Percentiles rank a stretch among this genome's conserved stretches.
Evolutionary conservation across 2,329 filamentous ascomycete species (phyloP).

Genomic region (Trichoderma endophyticum): DNA sequence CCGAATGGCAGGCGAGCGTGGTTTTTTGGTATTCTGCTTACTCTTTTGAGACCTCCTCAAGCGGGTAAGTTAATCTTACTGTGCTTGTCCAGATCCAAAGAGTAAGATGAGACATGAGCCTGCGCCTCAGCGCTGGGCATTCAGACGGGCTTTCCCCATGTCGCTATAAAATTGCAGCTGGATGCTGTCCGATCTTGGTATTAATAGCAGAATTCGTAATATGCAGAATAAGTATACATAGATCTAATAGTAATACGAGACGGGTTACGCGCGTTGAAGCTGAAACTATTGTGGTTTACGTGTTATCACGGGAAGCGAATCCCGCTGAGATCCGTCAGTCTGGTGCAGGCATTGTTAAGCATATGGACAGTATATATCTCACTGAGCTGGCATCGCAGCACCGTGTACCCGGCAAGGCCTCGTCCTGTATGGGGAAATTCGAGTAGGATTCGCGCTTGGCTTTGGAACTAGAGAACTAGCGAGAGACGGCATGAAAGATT

Average conservation of each 20-base stretch:
- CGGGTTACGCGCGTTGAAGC: neutral
- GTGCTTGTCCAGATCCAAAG: neutral
- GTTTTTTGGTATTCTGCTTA: neutral
- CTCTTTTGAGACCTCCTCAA: neutral
- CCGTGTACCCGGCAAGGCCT: neutral
- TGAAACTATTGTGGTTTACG: constrained; percentile 8
- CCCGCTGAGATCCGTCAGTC: neutral
- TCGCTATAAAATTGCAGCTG: neutral
- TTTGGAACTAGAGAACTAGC: neutral
- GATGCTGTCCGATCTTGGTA: neutral
- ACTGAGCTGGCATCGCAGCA: neutral
- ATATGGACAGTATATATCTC: neutral
- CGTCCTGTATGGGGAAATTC: neutral
- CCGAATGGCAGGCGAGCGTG: neutral
- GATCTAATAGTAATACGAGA: neutral
- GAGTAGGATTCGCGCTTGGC: constrained; percentile 6
- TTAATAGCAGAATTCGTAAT: neutral
- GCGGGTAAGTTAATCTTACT: neutral
- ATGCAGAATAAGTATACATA: neutral
- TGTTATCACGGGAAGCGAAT: constrained; percentile 1
- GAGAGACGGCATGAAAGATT: neutral
- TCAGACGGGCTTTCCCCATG: neutral
- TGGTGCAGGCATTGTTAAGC: neutral
- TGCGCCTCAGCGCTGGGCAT: constrained; percentile 6
- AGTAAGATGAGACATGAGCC: constrained; percentile 7